Evolutionary conservation across 1,139 yeast species (phyloP).

Genomic region (Candida tropicalis): DNA sequence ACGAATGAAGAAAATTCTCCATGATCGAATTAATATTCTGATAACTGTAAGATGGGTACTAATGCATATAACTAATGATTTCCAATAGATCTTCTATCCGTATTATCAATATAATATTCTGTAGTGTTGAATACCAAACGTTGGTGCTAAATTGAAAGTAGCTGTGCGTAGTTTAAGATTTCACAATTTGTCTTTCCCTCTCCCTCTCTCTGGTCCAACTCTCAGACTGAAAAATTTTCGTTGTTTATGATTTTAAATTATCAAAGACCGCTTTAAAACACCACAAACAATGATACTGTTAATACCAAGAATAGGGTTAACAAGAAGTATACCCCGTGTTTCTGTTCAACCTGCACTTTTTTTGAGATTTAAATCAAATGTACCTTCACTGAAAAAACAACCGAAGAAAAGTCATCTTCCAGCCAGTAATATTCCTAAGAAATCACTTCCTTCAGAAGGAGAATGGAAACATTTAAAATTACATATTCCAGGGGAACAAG

Average conservation of each 20-base stretch:
- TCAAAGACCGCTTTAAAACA: not conserved
- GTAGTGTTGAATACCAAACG: too few species aligned
- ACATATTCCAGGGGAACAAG: constrained; percentile 64
- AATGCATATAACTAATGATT: not conserved
- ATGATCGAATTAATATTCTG: too few species aligned
- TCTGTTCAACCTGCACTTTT: constrained; percentile 1
- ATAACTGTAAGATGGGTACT: not conserved
- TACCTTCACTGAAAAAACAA: constrained; percentile 22
- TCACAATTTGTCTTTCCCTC: too few species aligned
- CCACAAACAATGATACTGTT: not conserved
- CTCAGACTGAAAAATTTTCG: constrained; percentile 8
- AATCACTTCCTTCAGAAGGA: constrained; percentile 35
- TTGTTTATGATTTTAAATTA: too few species aligned
- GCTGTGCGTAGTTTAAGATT: too few species aligned
- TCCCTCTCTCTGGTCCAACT: too few species aligned
- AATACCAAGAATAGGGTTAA: constrained; percentile 6
- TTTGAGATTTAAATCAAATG: constrained; percentile 27
- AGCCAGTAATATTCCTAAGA: constrained; percentile 26
- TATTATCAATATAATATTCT: too few species aligned
- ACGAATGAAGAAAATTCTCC: too few species aligned
- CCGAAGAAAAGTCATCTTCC: constrained; percentile 9
- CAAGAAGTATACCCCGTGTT: not conserved
- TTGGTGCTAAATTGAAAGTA: too few species aligned
- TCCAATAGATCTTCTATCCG: too few species aligned
- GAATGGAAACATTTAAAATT: constrained; percentile 51